Evolutionary conservation across 306 rosid species (phyloP), one percentile per base, ranked within the genome.

Genomic region (Delonix regia): DNA sequence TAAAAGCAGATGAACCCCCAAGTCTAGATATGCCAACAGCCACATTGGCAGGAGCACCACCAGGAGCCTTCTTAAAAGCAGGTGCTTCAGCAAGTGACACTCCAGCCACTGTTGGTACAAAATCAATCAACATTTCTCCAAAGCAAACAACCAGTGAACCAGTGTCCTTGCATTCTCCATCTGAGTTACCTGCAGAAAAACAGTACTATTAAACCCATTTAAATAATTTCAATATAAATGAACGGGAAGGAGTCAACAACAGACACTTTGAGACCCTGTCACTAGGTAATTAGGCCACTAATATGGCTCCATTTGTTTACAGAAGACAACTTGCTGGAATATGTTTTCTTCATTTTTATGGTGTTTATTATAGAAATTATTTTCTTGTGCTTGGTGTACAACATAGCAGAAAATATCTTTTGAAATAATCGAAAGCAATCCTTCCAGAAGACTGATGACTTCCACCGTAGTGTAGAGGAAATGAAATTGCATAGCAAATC

Each of bases 31-130:
- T 80, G 30, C 98, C 98, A 55, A 92, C 97, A 71, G 97, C 97
- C 72, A 94, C 98, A 83, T 94, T 94, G 62, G 98, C 97, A 71
- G 98, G 98, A 74, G 98, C 97, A 76, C 98, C 98, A 61, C 98
- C 98, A 3, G 97, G 97, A 53, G 97, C 93, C 78, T 94, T 94
- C 80, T 90, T 66, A 85, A 94, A 94, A 80, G 98, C 96, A 3
- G 98, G 88, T 64, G 98, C 97, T 76, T 90, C 97, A 41, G 97
- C 98, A 55, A 94, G 89, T 36, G 97, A 92, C 72, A 94, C 97
- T 71, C 97, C 98, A 47, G 85, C 88, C 27, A 83, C 94, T 3
- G 93, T 92, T 71, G 98, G 98, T 78, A 92, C 94, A 82, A 92
- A 92, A 83, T 92, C 97, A n/a, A 92, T 85, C 57, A 92, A 72